Evolutionary conservation across 495 filamentous ascomycete genomes (phyloP).

Genomic region (Penicillium cataractarum): DNA sequence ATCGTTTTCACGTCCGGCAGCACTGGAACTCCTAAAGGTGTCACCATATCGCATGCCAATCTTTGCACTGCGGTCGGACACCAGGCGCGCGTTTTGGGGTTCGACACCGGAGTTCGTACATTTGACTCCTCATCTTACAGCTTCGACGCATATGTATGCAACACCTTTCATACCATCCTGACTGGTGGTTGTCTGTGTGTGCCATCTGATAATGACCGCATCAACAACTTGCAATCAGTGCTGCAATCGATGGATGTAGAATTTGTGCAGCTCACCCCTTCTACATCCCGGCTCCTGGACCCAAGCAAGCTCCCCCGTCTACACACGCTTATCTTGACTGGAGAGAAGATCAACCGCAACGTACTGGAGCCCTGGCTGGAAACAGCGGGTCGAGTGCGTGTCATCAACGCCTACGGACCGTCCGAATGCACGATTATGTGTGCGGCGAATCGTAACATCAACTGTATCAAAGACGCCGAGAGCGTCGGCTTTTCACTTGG

Average conservation of each 20-base stretch:
- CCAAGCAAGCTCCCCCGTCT: conserved; percentile 20
- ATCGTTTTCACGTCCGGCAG: not conserved
- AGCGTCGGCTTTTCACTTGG: not conserved
- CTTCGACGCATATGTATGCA: conserved; percentile 27
- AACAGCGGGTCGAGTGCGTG: not conserved
- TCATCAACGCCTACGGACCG: not conserved
- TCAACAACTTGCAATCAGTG: conserved; percentile 6
- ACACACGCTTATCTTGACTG: not conserved
- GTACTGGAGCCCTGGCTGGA: not conserved
- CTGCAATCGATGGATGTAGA: conserved; percentile 11
- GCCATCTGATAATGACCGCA: conserved; percentile 28
- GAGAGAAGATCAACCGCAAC: conserved; percentile 1
- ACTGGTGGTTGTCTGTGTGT: conserved; percentile 34
- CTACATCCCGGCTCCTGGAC: conserved; percentile 3
- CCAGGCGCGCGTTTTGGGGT: not conserved
- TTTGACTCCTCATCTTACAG: conserved; percentile 24
- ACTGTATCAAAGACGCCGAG: not conserved
- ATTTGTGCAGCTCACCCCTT: conserved; percentile 24
- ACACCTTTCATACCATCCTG: conserved; percentile 25
- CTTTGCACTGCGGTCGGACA: conserved; percentile 31
- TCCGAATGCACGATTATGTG: not conserved
- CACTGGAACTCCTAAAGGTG: not conserved
- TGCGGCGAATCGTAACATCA: not conserved
- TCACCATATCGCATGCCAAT: conserved; percentile 62
- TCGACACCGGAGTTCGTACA: conserved; percentile 7